Evolutionary conservation across 495 filamentous ascomycete genomes (phyloP).

Genomic region (Hyphodiscus hymeniophilus): DNA sequence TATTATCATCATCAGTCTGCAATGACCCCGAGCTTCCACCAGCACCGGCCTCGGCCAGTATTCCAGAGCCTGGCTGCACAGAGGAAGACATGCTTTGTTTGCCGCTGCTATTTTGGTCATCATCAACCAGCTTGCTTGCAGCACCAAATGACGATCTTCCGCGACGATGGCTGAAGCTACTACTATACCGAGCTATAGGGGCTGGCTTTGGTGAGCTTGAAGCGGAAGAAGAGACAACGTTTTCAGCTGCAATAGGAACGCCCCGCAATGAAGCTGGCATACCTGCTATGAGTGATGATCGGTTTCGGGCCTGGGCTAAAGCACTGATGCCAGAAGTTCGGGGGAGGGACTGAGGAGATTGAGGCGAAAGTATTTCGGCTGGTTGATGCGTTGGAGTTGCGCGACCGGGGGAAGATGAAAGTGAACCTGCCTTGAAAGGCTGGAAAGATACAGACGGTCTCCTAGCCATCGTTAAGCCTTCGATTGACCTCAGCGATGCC

Average conservation of each 20-base stretch:
- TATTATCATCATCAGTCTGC: conserved; percentile 81
- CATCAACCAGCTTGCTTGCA: conserved; percentile 57
- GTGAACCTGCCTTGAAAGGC: conserved; percentile 88
- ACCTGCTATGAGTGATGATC: conserved; percentile 55
- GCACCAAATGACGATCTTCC: conserved; percentile 67
- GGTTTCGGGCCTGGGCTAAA: conserved; percentile 55
- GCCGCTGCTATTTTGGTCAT: conserved; percentile 80
- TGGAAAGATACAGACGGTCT: conserved; percentile 89
- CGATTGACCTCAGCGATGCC: conserved; percentile 47
- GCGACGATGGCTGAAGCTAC: conserved; percentile 82
- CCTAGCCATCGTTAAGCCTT: conserved; percentile 30
- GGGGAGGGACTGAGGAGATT: conserved; percentile 54
- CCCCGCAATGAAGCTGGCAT: conserved; percentile 57
- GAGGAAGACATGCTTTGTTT: conserved; percentile 73
- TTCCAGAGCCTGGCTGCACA: conserved; percentile 76
- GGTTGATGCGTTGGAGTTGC: conserved; percentile 7
- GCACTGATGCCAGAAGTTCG: conserved; percentile 42
- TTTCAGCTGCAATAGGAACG: conserved; percentile 45
- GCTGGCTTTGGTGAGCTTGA: conserved; percentile 70
- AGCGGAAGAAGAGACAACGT: conserved; percentile 48
- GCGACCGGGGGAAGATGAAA: conserved; percentile 74
- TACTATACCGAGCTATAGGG: conserved; percentile 61
- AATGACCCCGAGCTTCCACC: conserved; percentile 71
- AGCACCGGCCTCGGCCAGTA: conserved; percentile 63
- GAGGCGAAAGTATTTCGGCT: conserved; percentile 31